Percentiles rank a stretch among this genome's conserved stretches.
These are phyloP conservation scores for Argentina anserina DNA, from an alignment of 306 rosid genomes.

Conservation along the genomic window DNA sequence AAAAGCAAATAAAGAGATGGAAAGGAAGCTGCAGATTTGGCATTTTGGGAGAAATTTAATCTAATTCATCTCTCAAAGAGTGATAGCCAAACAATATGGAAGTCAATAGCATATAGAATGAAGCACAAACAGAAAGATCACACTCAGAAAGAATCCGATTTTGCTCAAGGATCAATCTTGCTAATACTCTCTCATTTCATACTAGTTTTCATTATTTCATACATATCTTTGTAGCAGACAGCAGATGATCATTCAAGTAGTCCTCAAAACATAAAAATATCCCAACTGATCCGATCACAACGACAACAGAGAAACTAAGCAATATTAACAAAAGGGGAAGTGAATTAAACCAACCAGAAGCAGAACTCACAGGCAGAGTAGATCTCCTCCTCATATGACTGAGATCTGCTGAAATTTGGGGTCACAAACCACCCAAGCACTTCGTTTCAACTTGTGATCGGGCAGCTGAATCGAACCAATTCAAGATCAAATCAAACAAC, in stretches of 20 bases:
- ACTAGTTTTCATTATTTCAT: not conserved
- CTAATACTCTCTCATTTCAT: not conserved
- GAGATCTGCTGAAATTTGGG: constrained; percentile 44
- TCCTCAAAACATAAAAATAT: constrained; percentile 25
- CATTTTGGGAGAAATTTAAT: not conserved
- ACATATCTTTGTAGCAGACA: constrained; percentile 5
- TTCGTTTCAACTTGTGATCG: no score
- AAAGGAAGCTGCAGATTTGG: not conserved
- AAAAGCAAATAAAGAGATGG: not conserved
- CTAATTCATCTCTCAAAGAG: not conserved
- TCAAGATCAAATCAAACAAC: no score
- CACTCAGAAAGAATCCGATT: not conserved
- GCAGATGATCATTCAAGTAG: constrained; percentile 8
- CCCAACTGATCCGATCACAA: constrained; percentile 2
- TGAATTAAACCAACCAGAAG: not conserved
- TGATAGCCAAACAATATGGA: not conserved
- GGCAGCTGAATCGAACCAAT: not conserved
- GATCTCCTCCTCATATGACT: constrained; percentile 60
- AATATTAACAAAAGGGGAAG: not conserved
- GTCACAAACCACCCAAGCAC: constrained; percentile 25
- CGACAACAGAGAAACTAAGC: not conserved
- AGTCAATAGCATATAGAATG: not conserved
- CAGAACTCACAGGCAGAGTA: constrained; percentile 38
- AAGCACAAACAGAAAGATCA: not conserved
- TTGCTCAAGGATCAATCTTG: constrained; percentile 15